These are phyloP conservation scores for Exophiala calicioides DNA, from an alignment of 2,329 filamentous ascomycete genomes.

Conservation along the genomic window DNA sequence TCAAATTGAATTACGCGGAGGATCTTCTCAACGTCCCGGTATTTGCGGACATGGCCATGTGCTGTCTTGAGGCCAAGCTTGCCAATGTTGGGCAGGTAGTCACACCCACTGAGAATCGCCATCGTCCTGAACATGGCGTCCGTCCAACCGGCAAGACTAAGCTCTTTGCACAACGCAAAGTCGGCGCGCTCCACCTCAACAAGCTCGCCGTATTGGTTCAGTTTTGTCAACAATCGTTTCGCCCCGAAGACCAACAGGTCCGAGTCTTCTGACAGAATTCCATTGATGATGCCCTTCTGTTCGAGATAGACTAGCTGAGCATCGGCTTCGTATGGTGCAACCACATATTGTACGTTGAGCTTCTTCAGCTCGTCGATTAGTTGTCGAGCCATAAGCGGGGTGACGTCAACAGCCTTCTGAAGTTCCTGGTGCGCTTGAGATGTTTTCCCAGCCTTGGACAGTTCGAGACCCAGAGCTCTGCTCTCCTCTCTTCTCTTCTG, in stretches of 20 bases:
- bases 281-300: constrained; percentile 76
- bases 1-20: constrained; percentile 85
- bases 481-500: constrained; percentile 74
- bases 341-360: constrained; percentile 77
- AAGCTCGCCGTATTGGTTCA: constrained; percentile 91
- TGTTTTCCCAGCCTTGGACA: constrained; percentile 77
- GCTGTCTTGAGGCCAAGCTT: constrained; percentile 92
- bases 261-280: constrained; percentile 94
- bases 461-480: constrained; percentile 71
- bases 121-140: constrained; percentile 89
- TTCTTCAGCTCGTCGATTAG: constrained; percentile 90
- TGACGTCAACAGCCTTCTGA: constrained; percentile 94
- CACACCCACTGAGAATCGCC: constrained; percentile 95
- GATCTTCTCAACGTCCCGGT: constrained; percentile 82
- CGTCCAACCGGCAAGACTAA: constrained; percentile 88
- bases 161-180: constrained; percentile 83
- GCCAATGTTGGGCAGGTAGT: constrained; percentile 84
- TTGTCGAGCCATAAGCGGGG: constrained; percentile 89
- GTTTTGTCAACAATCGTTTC: constrained; percentile 84
- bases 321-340: constrained; percentile 96
- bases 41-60: constrained; percentile 83
- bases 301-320: constrained; percentile 96
- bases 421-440: constrained; percentile 81
- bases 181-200: constrained; percentile 87
- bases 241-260: constrained; percentile 95